These are phyloP conservation scores for Citrullus colocynthis DNA, from an alignment of 306 rosid species.

Conservation along the genomic window DNA sequence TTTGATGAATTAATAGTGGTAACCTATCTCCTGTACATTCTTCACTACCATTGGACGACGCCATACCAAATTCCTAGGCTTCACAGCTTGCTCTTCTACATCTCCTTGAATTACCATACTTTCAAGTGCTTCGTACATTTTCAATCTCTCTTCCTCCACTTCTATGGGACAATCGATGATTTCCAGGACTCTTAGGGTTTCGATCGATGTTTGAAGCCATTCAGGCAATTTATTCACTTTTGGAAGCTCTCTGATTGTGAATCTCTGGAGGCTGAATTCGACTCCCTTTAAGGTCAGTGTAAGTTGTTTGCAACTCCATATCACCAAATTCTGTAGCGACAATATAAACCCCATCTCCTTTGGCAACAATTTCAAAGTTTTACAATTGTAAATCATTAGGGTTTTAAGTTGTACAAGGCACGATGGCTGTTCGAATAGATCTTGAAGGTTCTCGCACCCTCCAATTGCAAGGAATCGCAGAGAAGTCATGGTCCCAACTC, in stretches of 20 bases:
- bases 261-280: background rate
- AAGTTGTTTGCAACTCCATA: background rate
- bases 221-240: background rate
- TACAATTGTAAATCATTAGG: background rate
- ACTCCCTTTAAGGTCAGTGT: background rate
- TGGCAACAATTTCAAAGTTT: background rate
- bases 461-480: slow-evolving; percentile 1
- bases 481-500: background rate
- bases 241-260: background rate
- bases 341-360: background rate
- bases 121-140: background rate
- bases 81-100: background rate
- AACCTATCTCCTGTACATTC: no score
- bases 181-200: background rate
- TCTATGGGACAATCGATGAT: background rate
- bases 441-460: background rate
- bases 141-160: background rate
- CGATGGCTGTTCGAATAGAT: background rate
- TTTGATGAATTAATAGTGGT: no score
- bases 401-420: background rate
- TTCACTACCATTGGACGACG: no score
- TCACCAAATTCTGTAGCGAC: background rate
- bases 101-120: background rate
- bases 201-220: background rate
- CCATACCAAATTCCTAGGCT: no score